Base-by-base conservation (phyloP, 768 basidiomycete species). In the Neoboletus brunneissimus region DNA sequence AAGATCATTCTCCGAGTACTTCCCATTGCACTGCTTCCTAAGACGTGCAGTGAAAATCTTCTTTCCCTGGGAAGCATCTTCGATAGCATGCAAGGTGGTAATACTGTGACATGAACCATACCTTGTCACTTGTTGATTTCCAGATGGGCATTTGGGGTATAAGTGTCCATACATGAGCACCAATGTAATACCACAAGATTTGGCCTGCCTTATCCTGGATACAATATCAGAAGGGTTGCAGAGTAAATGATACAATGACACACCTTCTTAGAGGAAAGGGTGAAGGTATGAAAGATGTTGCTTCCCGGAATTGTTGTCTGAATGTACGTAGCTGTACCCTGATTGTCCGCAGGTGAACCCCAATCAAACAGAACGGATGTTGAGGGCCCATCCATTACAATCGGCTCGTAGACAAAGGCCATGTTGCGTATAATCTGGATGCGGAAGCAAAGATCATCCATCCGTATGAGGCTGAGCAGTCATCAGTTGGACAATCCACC, bases 391-490 rank as follows among this genome's bases (percentile, higher is more conserved):
- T 87, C 85, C 40, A 85, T 72, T 25, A 82, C 72, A 32, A 85
- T 71, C 0, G 86, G 86, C 55, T 83, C 80, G 48, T 81, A 77
- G 10, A 85, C 40, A 56, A 85, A 86, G 0, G 78, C 81, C 59
- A 79, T 64, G 10, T 75, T 58, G 2, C 51, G 53, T 9, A 70
- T 56, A 12, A 77, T 75, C 48, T 77, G 73, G 15, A 84, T 51
- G 5, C 78, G 75, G 56, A 82, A 70, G 56, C 77, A 71, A n/a
- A 79, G 66, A 20, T 77, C 75, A 18, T 68, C 59, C 57, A 70
- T 69, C n/a, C 65, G 66, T 35, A 66, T 60, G 49, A 76, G 72
- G 51, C 77, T 79, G 47, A 44, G 23, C 37, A 40, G 25, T 44
- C 22, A 22, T 58, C 44, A 54, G 42, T 35, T 51, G 38, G 48